Base-by-base conservation (phyloP, 257 asterid species). In the Sherardia arvensis region DNA sequence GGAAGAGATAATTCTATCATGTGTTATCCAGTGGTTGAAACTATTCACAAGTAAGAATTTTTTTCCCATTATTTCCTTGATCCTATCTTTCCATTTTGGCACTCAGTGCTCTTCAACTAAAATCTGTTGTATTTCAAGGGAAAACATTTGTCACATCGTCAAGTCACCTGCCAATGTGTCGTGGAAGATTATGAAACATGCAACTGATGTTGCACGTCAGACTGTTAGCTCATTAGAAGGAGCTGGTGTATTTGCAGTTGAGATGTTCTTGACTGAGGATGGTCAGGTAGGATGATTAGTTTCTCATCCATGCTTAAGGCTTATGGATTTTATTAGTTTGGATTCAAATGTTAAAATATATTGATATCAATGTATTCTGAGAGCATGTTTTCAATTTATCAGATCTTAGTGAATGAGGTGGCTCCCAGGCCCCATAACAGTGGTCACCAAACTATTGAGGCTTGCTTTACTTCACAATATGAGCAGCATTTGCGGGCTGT, bases 401-500 rank as follows among this genome's bases (percentile, higher is more conserved):
- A 93, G 96, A 79, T 93, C 74, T 84, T 93, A 61, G 78, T 93
- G 38, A 90, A 93, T 74, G 97, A 93, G 83, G 96, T 93, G 71
- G 99, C 97, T 38, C 99, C 99, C 7, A 80, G 99, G 76, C 99
- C 99, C 78, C 99, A 93, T 69, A 93, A 93, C 62, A 93, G 99
- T 71, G 97, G 99, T 56, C 96, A 93, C 67, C 99, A 93, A 47
- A 87, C 97, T 8, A 93, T 90, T 54, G 97, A 90, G 77, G 69
- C 94, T 49, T 87, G 96, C 79, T 87, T 76, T 59, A 85, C 99
- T 57, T 93, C 99, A 34, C 99, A 93, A 70, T 93, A 26, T 29
- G 97, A 93, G 95, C 97, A 90, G 73, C 99, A 90, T 65, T 81
- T 90, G 73, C 84, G 96, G 64, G 96, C 99, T 73, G 95, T 90